These are phyloP conservation scores for Aspergillus novofumigatus DNA, from an alignment of 2,329 filamentous ascomycete genomes.

Conservation along the genomic window DNA sequence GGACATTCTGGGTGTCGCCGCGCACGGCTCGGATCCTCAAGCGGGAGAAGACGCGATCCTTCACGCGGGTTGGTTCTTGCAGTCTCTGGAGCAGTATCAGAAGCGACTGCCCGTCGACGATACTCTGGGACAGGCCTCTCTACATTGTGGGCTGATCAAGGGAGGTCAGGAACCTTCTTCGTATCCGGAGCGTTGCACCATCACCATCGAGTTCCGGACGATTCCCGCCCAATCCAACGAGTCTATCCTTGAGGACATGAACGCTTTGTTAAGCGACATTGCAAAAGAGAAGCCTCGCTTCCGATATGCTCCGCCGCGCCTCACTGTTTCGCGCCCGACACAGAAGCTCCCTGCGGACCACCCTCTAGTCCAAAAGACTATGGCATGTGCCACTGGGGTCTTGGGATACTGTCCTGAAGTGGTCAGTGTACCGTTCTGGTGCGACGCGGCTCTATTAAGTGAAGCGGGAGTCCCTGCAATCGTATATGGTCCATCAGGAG, in stretches of 20 bases:
- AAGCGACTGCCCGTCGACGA: constrained; percentile 33
- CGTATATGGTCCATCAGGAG: constrained; percentile 46
- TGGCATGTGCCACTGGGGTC: constrained; percentile 22
- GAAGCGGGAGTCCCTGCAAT: constrained; percentile 45
- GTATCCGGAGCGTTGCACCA: constrained; percentile 48
- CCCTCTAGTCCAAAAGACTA: constrained; percentile 36
- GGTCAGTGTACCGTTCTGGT: constrained; percentile 43
- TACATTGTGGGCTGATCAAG: constrained; percentile 48
- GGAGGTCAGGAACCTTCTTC: constrained; percentile 52
- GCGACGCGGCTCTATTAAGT: constrained; percentile 48
- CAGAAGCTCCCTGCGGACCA: constrained; percentile 41
- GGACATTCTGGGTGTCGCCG: constrained; percentile 32
- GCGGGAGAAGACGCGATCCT: constrained; percentile 50
- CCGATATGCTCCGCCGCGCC: constrained; percentile 34
- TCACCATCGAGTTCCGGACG: constrained; percentile 49
- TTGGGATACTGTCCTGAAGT: constrained; percentile 26
- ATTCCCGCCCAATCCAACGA: constrained; percentile 42
- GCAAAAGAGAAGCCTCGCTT: constrained; percentile 34
- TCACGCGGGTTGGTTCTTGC: constrained; percentile 46
- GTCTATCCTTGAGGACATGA: constrained; percentile 37
- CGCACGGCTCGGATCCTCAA: constrained; percentile 36
- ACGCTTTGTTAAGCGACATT: constrained; percentile 33
- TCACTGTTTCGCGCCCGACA: constrained; percentile 42
- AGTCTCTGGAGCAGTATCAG: constrained; percentile 43
- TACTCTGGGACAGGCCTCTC: constrained; percentile 35